phyloP scores from a whole-genome alignment of 257 asterid genomes.

The Solanum pinnatisectum region DNA sequence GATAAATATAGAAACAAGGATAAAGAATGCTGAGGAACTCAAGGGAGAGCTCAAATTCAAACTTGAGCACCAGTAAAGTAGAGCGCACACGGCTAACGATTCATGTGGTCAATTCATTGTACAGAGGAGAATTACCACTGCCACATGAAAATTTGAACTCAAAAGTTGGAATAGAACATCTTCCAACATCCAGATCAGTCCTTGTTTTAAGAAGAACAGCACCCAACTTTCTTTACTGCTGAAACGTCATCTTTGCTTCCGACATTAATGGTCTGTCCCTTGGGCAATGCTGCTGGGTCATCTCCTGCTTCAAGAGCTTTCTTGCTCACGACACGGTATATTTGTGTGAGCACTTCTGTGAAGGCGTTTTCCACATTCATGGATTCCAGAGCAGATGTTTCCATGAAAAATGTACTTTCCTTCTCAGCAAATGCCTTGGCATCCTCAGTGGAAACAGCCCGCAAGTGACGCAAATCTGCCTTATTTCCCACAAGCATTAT shows the following conservation, averaged over 20 bases:
- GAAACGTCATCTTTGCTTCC: constrained; percentile 60
- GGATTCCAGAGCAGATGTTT: constrained; percentile 69
- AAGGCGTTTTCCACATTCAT: constrained; percentile 66
- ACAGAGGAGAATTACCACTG: neutral
- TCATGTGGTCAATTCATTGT: neutral
- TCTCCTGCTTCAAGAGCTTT: constrained; percentile 53
- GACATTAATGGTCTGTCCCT: constrained; percentile 50
- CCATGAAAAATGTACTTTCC: constrained; percentile 54
- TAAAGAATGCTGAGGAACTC: neutral
- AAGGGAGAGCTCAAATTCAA: neutral
- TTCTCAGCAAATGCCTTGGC: constrained; percentile 51
- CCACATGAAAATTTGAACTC: neutral
- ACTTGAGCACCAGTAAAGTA: neutral
- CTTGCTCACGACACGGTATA: constrained; percentile 42
- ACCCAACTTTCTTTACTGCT: constrained; percentile 57
- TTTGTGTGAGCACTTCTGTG: constrained; percentile 63
- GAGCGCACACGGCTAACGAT: neutral
- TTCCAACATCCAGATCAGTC: neutral
- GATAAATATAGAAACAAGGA: neutral
- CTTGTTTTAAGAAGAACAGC: constrained; percentile 42
- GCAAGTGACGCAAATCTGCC: constrained; percentile 60
- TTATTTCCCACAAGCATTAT: constrained; percentile 70
- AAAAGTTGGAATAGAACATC: neutral
- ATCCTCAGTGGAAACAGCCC: constrained; percentile 64
- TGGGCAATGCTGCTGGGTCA: constrained; percentile 43